phyloP scores from a whole-genome alignment of 176 grass and related monocot species.

The Eleusine coracana region DNA sequence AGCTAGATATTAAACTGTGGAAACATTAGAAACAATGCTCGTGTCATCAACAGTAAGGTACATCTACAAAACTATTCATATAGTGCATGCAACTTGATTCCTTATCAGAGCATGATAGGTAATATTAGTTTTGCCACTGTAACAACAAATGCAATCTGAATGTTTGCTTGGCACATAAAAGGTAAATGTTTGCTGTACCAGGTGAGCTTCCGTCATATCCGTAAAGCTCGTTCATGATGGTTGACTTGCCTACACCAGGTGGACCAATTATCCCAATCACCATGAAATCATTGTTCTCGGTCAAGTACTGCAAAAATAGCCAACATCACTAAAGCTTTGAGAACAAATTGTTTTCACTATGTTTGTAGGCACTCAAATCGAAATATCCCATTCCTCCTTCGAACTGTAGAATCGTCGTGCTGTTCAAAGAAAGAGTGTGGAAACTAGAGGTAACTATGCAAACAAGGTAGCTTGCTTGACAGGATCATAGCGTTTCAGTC shows the following conservation, averaged over 20 bases:
- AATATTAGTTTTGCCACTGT: neutral
- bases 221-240: slow-evolving; percentile 89
- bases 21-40: neutral
- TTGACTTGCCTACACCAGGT: slow-evolving; percentile 85
- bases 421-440: too few species aligned
- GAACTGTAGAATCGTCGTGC: neutral
- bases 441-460: neutral
- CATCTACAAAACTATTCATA: neutral
- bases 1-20: neutral
- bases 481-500: neutral
- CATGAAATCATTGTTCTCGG: slow-evolving; percentile 92
- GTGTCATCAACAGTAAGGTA: neutral
- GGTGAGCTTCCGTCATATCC: slow-evolving; percentile 75
- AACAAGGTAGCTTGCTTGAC: neutral
- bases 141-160: neutral
- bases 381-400: neutral
- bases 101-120: neutral
- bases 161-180: neutral
- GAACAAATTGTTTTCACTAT: neutral
- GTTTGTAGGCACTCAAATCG: neutral
- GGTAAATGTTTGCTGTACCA: slow-evolving; percentile 40
- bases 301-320: slow-evolving; percentile 61
- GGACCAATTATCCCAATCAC: slow-evolving; percentile 89
- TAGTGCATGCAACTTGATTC: neutral
- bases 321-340: neutral